These are phyloP conservation scores for Asclepias syriaca DNA, from an alignment of 257 asterid genomes.

Conservation along the genomic window DNA sequence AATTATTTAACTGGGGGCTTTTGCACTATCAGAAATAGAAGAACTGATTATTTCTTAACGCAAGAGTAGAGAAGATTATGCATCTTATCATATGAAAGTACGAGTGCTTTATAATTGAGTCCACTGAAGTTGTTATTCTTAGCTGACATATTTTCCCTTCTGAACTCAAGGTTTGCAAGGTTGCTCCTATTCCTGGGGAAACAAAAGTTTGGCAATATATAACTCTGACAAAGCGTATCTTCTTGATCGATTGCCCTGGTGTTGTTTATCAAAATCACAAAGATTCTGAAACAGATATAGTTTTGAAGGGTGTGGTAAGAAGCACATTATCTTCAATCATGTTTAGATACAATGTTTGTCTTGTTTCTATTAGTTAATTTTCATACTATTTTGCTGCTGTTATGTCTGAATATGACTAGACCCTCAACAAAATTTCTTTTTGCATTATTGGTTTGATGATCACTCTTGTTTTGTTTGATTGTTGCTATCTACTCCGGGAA, in stretches of 20 bases:
- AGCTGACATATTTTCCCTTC: slow-evolving; percentile 4
- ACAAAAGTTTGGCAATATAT: slow-evolving; percentile 99
- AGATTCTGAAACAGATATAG: slow-evolving; percentile 86
- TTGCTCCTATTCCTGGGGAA: slow-evolving; percentile 97
- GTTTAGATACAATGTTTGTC: background rate
- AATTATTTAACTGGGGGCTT: background rate
- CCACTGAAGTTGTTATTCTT: background rate
- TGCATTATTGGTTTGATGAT: background rate
- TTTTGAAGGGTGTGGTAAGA: slow-evolving; percentile 98
- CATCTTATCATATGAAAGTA: background rate
- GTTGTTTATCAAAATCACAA: slow-evolving; percentile 77
- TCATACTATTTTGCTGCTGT: background rate
- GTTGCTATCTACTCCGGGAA: background rate
- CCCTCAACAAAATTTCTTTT: background rate
- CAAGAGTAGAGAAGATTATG: no score
- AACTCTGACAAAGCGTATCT: slow-evolving; percentile 80
- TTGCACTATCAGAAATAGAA: background rate
- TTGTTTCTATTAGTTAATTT: background rate
- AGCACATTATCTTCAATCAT: background rate
- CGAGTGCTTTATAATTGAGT: background rate
- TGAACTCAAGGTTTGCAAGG: slow-evolving; percentile 69
- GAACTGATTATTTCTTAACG: background rate
- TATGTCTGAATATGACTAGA: no score
- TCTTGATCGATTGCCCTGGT: slow-evolving; percentile 95
- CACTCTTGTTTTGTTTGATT: background rate